Evolutionary conservation across 2,329 filamentous ascomycete species (phyloP).

Genomic region (Colletotrichum plurivorum): DNA sequence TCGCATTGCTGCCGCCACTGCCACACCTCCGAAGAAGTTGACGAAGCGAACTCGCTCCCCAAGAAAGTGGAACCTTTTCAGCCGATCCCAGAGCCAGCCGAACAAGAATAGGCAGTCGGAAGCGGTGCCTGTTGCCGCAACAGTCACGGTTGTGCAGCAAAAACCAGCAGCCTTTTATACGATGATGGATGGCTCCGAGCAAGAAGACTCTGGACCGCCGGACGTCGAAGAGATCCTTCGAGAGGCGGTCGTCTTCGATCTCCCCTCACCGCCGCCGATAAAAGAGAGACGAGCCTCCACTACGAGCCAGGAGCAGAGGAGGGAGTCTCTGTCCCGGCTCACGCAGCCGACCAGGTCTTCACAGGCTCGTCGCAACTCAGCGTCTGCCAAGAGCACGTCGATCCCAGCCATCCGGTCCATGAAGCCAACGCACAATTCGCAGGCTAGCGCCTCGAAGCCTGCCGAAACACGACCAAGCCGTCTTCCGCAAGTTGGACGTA

Average conservation of each 20-base stretch:
- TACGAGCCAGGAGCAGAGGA: conserved; percentile 28
- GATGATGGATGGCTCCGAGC: conserved; percentile 72
- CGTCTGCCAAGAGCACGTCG: conserved; percentile 29
- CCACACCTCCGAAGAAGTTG: conserved; percentile 64
- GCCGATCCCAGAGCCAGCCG: conserved; percentile 64
- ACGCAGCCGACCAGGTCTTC: conserved; percentile 35
- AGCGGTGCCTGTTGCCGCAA: conserved; percentile 58
- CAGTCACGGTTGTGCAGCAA: conserved; percentile 63
- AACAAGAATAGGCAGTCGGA: conserved; percentile 55
- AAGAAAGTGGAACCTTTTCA: conserved; percentile 75
- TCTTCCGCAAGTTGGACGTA: conserved; percentile 85
- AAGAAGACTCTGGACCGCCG: conserved; percentile 60
- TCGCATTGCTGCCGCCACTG: conserved; percentile 46
- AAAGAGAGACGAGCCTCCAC: conserved; percentile 36
- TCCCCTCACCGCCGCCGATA: conserved; percentile 34
- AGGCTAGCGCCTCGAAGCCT: conserved; percentile 24
- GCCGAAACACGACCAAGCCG: conserved; percentile 67
- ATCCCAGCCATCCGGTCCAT: conserved; percentile 37
- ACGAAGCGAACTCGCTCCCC: conserved; percentile 69
- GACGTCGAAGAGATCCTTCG: conserved; percentile 63
- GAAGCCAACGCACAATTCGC: conserved; percentile 32
- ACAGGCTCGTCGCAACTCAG: conserved; percentile 34
- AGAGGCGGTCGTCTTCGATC: conserved; percentile 59
- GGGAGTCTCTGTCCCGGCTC: conserved; percentile 32
- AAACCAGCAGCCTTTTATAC: conserved; percentile 73